Conservation (phyloP, 2,329 filamentous ascomycete genomes). For the Epichloe gansuensis region DNA sequence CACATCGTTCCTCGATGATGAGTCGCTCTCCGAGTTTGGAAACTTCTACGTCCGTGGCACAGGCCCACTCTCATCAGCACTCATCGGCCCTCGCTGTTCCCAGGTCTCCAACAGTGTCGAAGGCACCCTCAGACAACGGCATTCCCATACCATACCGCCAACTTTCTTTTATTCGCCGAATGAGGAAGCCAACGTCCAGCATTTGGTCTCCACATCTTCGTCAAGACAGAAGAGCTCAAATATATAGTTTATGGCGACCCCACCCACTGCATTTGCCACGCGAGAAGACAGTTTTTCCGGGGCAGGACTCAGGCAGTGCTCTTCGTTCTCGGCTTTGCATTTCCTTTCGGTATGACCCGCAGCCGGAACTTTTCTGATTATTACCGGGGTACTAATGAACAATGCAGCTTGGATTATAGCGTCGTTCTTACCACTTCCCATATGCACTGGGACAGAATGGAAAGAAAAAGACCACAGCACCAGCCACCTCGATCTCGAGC, state of each 20-base stretch:
- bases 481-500: slow-evolving; percentile 26
- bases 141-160: slow-evolving; percentile 25
- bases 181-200: slow-evolving; percentile 42
- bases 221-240: slow-evolving; percentile 45
- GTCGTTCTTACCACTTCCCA: slow-evolving; percentile 59
- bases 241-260: slow-evolving; percentile 62
- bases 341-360: slow-evolving; percentile 51
- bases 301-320: slow-evolving; percentile 64
- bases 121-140: background rate
- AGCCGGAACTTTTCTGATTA: background rate
- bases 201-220: slow-evolving; percentile 66
- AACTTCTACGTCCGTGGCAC: background rate
- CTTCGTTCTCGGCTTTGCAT: slow-evolving; percentile 66
- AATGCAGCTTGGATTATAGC: slow-evolving; percentile 65
- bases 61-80: slow-evolving; percentile 33
- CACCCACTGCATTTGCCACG: slow-evolving; percentile 52
- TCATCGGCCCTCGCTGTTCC: slow-evolving; percentile 33
- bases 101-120: slow-evolving; percentile 12
- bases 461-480: slow-evolving; percentile 33
- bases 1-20: slow-evolving; percentile 31
- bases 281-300: slow-evolving; percentile 49
- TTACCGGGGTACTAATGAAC: slow-evolving; percentile 7
- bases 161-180: slow-evolving; percentile 15
- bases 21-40: slow-evolving; percentile 39
- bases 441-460: slow-evolving; percentile 39